phyloP scores from a whole-genome alignment of 2,329 filamentous ascomycete genomes.

The Clarireedia hainanense region DNA sequence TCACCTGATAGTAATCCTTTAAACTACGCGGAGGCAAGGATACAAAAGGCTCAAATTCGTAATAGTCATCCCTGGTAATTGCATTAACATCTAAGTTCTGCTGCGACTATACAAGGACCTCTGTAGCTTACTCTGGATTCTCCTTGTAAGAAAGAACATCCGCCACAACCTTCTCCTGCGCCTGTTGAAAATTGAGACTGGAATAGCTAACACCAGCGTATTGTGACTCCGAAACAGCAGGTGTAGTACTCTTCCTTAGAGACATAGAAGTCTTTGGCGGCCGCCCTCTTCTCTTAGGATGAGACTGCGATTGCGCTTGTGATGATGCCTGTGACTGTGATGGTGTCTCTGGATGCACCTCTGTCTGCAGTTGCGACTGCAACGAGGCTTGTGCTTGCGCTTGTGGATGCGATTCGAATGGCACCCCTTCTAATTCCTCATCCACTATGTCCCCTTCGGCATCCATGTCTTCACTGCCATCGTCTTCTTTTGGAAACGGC shows the following conservation, averaged over 20 bases:
- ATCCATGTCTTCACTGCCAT: slow-evolving; percentile 31
- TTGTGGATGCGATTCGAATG: background rate
- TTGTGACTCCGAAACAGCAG: slow-evolving; percentile 42
- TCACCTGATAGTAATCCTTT: slow-evolving; percentile 81
- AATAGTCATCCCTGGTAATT: slow-evolving; percentile 53
- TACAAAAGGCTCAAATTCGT: slow-evolving; percentile 65
- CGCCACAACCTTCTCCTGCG: slow-evolving; percentile 76
- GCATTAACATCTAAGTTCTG: background rate
- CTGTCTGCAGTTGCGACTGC: background rate
- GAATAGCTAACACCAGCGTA: slow-evolving; percentile 55
- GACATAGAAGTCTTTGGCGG: slow-evolving; percentile 22
- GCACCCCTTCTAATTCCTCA: slow-evolving; percentile 22
- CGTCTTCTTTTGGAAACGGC: slow-evolving; percentile 31
- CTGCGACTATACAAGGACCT: background rate
- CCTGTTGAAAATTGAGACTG: slow-evolving; percentile 71
- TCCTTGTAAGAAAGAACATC: slow-evolving; percentile 49
- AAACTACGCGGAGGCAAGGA: slow-evolving; percentile 66
- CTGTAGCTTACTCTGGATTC: slow-evolving; percentile 47
- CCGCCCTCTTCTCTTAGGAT: slow-evolving; percentile 19
- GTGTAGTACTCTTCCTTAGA: slow-evolving; percentile 31
- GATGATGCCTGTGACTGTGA: background rate
- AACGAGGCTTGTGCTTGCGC: background rate
- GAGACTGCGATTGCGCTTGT: background rate
- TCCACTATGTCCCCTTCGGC: slow-evolving; percentile 28
- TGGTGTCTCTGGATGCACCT: background rate